Percentiles rank a stretch among this genome's conserved stretches.
Conservation (phyloP, 768 basidiomycete genomes). For the Trametes coccinea region DNA sequence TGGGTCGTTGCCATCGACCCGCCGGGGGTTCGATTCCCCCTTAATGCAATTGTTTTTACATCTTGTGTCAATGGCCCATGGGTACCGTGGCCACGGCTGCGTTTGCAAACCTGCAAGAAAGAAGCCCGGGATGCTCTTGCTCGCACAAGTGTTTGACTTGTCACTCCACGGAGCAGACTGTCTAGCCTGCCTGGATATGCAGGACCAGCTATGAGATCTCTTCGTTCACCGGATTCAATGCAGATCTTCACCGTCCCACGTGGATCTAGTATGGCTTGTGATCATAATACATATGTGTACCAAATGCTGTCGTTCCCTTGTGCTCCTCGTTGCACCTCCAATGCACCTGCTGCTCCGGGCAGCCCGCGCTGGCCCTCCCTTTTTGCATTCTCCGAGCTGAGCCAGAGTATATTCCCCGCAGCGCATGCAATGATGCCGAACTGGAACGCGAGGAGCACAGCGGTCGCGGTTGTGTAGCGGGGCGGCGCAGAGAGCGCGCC, state of each 20-base stretch:
- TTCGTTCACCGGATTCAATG: no score
- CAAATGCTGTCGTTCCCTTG: constrained; percentile 4
- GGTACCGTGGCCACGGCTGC: no score
- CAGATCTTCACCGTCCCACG: no score
- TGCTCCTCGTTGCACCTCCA: not conserved
- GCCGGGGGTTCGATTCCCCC: constrained; percentile 88
- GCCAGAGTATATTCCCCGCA: not conserved
- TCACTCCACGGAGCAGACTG: no score
- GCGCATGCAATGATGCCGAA: constrained; percentile 32
- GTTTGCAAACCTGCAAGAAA: no score
- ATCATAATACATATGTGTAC: constrained; percentile 1
- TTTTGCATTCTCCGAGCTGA: constrained; percentile 4
- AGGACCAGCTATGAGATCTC: no score
- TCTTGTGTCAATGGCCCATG: no score
- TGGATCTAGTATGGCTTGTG: no score
- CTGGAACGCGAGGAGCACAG: constrained; percentile 38
- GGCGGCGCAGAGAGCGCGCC: constrained; percentile 52
- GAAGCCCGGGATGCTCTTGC: no score
- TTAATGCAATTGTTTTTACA: constrained; percentile 51
- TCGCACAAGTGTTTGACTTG: no score
- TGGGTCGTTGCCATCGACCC: constrained; percentile 56
- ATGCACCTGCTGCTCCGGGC: not conserved
- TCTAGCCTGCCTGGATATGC: no score
- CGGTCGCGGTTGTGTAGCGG: constrained; percentile 47
- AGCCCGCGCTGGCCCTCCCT: not conserved